Evolutionary conservation across 2,329 filamentous ascomycete species (phyloP).

Genomic region (Pseudonectria buxi): DNA sequence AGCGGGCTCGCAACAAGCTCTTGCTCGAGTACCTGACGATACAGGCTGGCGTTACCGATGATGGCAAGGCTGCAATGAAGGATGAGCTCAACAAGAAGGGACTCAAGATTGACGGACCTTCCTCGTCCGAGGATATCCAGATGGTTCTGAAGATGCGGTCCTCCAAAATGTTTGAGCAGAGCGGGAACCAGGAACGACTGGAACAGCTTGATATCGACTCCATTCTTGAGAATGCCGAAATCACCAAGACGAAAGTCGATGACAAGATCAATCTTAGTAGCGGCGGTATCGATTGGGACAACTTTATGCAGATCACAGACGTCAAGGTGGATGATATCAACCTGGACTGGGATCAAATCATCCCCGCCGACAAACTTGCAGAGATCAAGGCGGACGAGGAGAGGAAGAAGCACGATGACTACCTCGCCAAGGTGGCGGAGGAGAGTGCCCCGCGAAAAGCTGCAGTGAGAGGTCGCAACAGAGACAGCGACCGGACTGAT

Average conservation of each 20-base stretch:
- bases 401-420: conserved; percentile 73
- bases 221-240: conserved; percentile 91
- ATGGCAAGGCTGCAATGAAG: conserved; percentile 72
- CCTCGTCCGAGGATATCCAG: conserved; percentile 89
- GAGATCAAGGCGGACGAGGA: conserved; percentile 86
- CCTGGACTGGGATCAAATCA: conserved; percentile 97
- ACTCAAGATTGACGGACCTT: conserved; percentile 69
- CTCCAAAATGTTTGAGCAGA: conserved; percentile 99
- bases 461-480: conserved; percentile 50
- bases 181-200: conserved; percentile 89
- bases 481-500: conserved; percentile 57
- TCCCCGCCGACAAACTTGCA: conserved; percentile 86
- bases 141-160: conserved; percentile 94
- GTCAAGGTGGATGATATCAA: conserved; percentile 79
- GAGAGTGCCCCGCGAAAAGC: conserved; percentile 78
- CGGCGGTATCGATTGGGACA: conserved; percentile 77
- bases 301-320: conserved; percentile 96
- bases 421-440: conserved; percentile 74
- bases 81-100: conserved; percentile 74
- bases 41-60: conserved; percentile 92
- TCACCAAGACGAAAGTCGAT: conserved; percentile 92
- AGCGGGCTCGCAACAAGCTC: conserved; percentile 93
- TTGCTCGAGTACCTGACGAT: conserved; percentile 97
- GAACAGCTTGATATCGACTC: conserved; percentile 97
- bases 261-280: conserved; percentile 88